Evolutionary conservation across 2,329 filamentous ascomycete species (phyloP).

Genomic region (Nothomitra cinnamomea): DNA sequence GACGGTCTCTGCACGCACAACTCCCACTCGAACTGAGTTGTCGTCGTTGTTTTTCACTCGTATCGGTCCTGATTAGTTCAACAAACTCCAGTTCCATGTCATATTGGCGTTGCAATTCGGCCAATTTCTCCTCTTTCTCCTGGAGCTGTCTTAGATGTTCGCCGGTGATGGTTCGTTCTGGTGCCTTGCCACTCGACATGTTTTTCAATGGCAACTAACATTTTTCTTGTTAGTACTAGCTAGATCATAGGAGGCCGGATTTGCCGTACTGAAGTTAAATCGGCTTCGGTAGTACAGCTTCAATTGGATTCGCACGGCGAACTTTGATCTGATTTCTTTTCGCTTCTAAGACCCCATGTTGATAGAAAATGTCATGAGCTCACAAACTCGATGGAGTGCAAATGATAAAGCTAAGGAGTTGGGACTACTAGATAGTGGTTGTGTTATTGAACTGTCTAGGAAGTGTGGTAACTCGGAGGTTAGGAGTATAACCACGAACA

Average conservation of each 20-base stretch:
- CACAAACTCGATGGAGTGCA: too few species aligned
- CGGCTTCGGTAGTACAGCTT: neutral
- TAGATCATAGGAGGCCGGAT: neutral
- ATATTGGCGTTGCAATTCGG: neutral
- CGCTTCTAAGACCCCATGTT: neutral
- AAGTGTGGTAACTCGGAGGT: too few species aligned
- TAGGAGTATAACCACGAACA: too few species aligned
- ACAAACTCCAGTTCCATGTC: neutral
- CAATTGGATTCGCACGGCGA: neutral
- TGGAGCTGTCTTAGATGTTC: neutral
- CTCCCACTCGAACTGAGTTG: neutral
- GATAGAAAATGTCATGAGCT: too few species aligned
- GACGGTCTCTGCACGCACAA: neutral
- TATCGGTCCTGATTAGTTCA: neutral
- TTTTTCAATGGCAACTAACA: constrained; percentile 1
- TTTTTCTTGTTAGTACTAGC: neutral
- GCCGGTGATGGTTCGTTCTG: constrained; percentile 1
- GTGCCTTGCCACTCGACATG: constrained; percentile 1
- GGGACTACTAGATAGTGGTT: too few species aligned
- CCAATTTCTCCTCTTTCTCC: constrained; percentile 1
- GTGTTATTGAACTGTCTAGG: too few species aligned
- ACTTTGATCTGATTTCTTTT: constrained; percentile 2
- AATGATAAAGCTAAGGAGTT: too few species aligned
- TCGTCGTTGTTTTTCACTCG: neutral
- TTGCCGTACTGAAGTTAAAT: neutral